Conservation (phyloP, 805 yeast species). For the Candida anglica region DNA sequence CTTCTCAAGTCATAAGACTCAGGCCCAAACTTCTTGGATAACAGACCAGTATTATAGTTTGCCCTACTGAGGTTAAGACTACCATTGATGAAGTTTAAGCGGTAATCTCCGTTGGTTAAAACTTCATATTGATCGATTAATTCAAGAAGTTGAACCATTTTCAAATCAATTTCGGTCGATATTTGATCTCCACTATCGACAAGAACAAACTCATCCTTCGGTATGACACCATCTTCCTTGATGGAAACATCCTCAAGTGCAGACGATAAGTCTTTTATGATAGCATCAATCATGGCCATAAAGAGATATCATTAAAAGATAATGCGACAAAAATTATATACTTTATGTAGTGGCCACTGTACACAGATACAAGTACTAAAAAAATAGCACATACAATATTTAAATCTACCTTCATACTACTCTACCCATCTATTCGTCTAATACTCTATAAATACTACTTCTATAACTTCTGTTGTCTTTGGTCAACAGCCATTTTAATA, state of each 20-base stretch:
- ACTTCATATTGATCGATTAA: constrained; percentile 30
- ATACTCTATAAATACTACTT: no score
- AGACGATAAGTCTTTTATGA: constrained; percentile 2
- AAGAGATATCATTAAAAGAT: no score
- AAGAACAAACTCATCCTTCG: not conserved
- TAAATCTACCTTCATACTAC: no score
- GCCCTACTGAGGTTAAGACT: constrained; percentile 43
- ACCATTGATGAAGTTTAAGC: constrained; percentile 27
- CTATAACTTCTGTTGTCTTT: constrained; percentile 4
- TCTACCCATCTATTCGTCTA: no score
- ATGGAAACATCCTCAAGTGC: constrained; percentile 9
- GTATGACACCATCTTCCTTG: not conserved
- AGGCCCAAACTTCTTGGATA: constrained; percentile 31
- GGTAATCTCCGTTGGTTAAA: constrained; percentile 13
- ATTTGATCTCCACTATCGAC: not conserved
- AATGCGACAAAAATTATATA: no score
- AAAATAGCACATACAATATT: no score
- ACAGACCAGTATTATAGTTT: constrained; percentile 27
- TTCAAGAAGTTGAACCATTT: constrained; percentile 18
- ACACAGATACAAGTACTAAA: no score
- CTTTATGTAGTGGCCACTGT: no score
- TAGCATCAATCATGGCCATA: no score
- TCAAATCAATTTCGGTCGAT: not conserved
- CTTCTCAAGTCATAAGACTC: constrained; percentile 39
- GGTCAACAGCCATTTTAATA: constrained; percentile 39